Evolutionary conservation across 495 filamentous ascomycete species (phyloP).

Genomic region (Parachaetomium inaequale): DNA sequence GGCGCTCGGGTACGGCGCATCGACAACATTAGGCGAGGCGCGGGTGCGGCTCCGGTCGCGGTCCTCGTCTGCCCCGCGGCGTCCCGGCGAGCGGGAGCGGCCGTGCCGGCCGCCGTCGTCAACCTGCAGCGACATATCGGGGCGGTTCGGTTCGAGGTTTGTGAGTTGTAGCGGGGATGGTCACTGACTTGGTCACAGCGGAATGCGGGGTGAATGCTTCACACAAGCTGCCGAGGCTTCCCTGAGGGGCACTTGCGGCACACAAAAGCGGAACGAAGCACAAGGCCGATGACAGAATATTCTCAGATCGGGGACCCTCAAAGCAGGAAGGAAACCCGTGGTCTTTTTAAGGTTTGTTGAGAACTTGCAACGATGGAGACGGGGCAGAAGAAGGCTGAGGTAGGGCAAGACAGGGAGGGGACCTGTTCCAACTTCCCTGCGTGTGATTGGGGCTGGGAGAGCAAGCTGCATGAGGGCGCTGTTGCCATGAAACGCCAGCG

Average conservation of each 20-base stretch:
- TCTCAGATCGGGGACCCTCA: neutral
- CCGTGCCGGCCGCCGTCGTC: constrained; percentile 57
- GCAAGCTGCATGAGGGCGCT: constrained; percentile 10
- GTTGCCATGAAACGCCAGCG: constrained; percentile 3
- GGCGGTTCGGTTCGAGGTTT: neutral
- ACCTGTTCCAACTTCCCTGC: no score
- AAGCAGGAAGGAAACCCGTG: neutral
- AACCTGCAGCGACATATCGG: constrained; percentile 50
- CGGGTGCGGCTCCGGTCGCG: constrained; percentile 45
- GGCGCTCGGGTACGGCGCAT: constrained; percentile 48
- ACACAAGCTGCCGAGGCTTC: neutral
- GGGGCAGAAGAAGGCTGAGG: neutral
- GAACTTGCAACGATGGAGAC: neutral
- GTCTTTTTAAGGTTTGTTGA: neutral
- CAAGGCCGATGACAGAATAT: neutral
- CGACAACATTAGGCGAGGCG: constrained; percentile 36
- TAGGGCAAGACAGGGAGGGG: neutral
- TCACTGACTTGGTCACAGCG: neutral
- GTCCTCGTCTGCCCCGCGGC: constrained; percentile 35
- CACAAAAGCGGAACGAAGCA: neutral
- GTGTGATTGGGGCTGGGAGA: constrained; percentile 10
- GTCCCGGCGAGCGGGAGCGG: constrained; percentile 57
- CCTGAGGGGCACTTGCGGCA: neutral
- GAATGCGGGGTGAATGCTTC: constrained; percentile 5
- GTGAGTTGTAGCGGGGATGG: neutral